phyloP scores from a whole-genome alignment of 176 grass and related monocot genomes.

The Typha latifolia region DNA sequence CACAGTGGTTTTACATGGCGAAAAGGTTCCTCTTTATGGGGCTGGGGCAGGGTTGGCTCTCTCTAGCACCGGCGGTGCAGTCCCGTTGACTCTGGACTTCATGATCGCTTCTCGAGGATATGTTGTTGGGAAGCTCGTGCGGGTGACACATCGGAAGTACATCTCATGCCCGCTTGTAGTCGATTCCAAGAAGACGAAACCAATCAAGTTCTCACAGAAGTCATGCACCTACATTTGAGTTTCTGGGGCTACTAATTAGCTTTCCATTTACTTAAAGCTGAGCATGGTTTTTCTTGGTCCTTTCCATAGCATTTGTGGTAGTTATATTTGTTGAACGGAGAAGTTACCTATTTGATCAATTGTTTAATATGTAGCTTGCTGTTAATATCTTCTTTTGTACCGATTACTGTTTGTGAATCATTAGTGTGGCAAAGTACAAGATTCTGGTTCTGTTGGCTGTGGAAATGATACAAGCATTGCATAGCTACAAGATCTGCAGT shows the following conservation, averaged over 20 bases:
- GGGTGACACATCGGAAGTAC: conserved; percentile 49
- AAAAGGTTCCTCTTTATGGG: conserved; percentile 75
- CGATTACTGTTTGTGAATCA: neutral
- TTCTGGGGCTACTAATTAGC: too few relatives aligned
- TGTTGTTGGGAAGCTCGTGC: conserved; percentile 71
- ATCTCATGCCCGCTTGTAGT: conserved; percentile 41
- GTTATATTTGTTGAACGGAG: conserved; percentile 1
- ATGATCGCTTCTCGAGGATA: conserved; percentile 40
- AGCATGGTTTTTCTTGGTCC: neutral
- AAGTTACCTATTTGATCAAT: neutral
- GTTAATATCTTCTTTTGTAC: neutral
- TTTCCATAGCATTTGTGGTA: conserved; percentile 8
- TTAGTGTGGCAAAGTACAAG: neutral
- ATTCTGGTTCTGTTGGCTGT: too few relatives aligned
- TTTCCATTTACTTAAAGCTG: neutral
- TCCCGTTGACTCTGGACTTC: conserved; percentile 55
- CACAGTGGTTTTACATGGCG: conserved; percentile 45
- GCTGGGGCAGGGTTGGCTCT: conserved; percentile 52
- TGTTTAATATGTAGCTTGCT: neutral
- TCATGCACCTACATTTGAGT: conserved; percentile 41
- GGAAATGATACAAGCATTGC: too few relatives aligned
- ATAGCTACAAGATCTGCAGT: too few relatives aligned
- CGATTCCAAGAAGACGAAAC: conserved; percentile 34
- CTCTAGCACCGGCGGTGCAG: conserved; percentile 25
- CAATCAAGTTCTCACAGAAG: conserved; percentile 35